Conservation (phyloP, 768 basidiomycete genomes). For the Dendrothele bispora region DNA sequence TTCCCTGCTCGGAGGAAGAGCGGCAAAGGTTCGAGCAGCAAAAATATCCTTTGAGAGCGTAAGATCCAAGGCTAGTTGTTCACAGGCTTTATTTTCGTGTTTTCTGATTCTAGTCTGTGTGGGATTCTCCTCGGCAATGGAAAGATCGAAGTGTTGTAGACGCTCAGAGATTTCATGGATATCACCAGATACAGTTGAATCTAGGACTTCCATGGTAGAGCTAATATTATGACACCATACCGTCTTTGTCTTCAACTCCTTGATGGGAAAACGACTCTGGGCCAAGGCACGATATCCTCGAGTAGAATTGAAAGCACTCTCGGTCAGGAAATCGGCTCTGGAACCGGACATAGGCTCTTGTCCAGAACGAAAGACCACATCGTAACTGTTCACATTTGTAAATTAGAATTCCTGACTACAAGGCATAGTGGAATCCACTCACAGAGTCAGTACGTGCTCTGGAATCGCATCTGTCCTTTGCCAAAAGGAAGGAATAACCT, state of each 20-base stretch:
- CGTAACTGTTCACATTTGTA: constrained; percentile 44
- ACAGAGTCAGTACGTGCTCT: constrained; percentile 67
- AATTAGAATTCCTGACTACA: constrained; percentile 3
- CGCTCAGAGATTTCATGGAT: constrained; percentile 32
- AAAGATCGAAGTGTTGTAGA: constrained; percentile 46
- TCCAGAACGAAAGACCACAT: constrained; percentile 57
- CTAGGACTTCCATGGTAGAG: constrained; percentile 42
- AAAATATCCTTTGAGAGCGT: constrained; percentile 58
- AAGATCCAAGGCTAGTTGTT: constrained; percentile 66
- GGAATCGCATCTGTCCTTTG: constrained; percentile 45
- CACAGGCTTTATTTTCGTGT: constrained; percentile 57
- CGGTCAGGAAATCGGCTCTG: constrained; percentile 60
- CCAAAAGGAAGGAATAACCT: constrained; percentile 57
- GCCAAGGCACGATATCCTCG: constrained; percentile 53
- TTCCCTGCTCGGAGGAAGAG: constrained; percentile 23
- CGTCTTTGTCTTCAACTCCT: constrained; percentile 37
- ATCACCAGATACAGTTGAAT: constrained; percentile 35
- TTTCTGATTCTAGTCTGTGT: constrained; percentile 38
- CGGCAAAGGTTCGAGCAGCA: constrained; percentile 42
- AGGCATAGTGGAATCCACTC: constrained; percentile 11
- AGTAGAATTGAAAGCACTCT: constrained; percentile 48
- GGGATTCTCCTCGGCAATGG: constrained; percentile 34
- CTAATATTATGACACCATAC: constrained; percentile 56
- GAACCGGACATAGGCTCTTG: constrained; percentile 42
- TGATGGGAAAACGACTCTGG: constrained; percentile 44